Base-by-base conservation (phyloP, 306 rosid genomes). In the Glycine tomentella region DNA sequence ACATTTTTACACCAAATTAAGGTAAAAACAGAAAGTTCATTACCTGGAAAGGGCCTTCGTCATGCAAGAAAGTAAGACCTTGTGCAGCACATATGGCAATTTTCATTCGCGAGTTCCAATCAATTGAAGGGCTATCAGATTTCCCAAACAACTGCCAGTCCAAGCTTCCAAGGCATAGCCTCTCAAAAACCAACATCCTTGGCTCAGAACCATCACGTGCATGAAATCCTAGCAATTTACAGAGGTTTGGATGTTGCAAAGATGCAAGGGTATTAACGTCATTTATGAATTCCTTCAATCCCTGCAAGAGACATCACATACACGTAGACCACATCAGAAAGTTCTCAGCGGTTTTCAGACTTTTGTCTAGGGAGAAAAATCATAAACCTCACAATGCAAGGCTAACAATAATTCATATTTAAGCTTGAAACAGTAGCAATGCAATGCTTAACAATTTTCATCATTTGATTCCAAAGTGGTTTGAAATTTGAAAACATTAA, bases 41-140 rank as follows among this genome's bases (percentile, higher is more conserved):
- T 77, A 94, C 98, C 98, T 91, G 92, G 80, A 90, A 91, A 84
- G 98, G 97, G 64, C 97, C 98, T 89, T 94, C 97, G 83, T 92
- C 98, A 57, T 94, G 97, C 89, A 94, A 85, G 93, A 89, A 92
- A 51, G 90, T 74, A 58, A 92, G 98, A 65, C 97, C 99, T 76
- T 90, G 92, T 36, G 99, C 98, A 79, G 97, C 97, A 72, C 91
- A 92, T 38, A 89, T 73, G 66, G 97, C 94, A 73, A 96, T 90
- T 89, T 91, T 93, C 87, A 91, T 85, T 86, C 99, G 88, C 12
- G 94, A 84, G 64, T 90, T 96, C 99, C 99, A 96, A 82, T 96
- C 98, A 81, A 93, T 83, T 11, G 93, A 83, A 9, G 91, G 90
- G 7, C 91, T 91, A 70, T 90, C 90, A 44, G 91, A 84, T 83